Conservation (phyloP, 257 asterid species). For the Nicotiana sylvestris region DNA sequence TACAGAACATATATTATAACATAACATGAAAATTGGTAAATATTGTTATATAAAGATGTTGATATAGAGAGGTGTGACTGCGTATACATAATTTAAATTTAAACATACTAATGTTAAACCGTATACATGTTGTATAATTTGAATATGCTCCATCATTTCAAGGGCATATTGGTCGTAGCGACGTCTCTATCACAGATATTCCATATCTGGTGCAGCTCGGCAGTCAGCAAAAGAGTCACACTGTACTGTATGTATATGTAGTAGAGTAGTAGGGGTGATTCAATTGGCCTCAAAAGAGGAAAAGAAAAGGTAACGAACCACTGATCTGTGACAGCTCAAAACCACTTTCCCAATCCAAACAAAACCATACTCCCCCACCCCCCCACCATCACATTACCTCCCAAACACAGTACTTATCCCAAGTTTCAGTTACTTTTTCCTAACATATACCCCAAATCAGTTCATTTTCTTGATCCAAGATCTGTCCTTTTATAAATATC, state of each 20-base stretch:
- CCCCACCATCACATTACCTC: neutral
- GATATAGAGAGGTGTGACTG: too few relatives aligned
- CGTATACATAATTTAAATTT: too few relatives aligned
- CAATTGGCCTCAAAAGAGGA: neutral
- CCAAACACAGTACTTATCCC: neutral
- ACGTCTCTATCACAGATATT: neutral
- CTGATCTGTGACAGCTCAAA: constrained; percentile 1
- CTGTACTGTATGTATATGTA: neutral
- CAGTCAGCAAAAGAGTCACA: neutral
- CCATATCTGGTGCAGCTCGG: constrained; percentile 7
- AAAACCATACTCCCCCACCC: neutral
- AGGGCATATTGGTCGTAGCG: neutral
- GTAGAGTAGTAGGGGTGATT: neutral
- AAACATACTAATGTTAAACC: too few relatives aligned
- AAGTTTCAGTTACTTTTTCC: neutral
- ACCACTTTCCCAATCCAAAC: constrained; percentile 14
- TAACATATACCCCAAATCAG: neutral
- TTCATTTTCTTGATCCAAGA: constrained; percentile 1
- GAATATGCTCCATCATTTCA: neutral
- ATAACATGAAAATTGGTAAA: too few relatives aligned
- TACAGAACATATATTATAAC: too few relatives aligned
- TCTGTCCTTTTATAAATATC: neutral
- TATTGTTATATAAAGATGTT: too few relatives aligned
- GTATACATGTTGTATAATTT: neutral
- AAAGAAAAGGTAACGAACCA: neutral